Base-by-base conservation (phyloP, 2,329 filamentous ascomycete genomes). In the Penicillium sp. region DNA sequence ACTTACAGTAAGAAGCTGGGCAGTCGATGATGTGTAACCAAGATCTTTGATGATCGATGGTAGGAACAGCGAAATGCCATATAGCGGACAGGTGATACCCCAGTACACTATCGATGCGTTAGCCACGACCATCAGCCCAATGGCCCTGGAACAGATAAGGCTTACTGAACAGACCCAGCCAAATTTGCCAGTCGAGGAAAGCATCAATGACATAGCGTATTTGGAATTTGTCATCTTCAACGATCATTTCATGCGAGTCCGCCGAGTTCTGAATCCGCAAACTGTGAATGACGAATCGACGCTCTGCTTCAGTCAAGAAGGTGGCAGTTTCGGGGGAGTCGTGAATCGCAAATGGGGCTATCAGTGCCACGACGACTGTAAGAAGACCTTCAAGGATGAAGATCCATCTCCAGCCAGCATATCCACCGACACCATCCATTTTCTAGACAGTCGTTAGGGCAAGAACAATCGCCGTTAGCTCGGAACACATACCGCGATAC, bases 381-480 rank as follows among this genome's bases (percentile, higher is more conserved):
- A 74, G 60, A 0, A 78, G 59, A 2, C 76, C 76, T 55, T 79
- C 76, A 11, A 77, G 58, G 33, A 77, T 76, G 50, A 77, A 76
- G 39, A 77, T 75, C 76, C 75, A 77, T 41, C 75, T 64, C 76
- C 76, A 78, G 37, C 74, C 75, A 13, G 65, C 65, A 39, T 71
- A 72, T 6, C 72, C 72, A 3, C 69, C 72, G 4, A 76, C 66
- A 1, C 77, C 77, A 41, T 77, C 72, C 74, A 80, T 78, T 62
- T 75, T 72, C 61, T 70, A 42, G 8, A 16, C 2, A 40, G 3
- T 18, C 3, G 36, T 42, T 34, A 11, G 13, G 10, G 12, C 7
- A 7, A 34, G 40, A 43, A 22, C 10, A 11, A 22, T 2, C 38
- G 61, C 65, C 8, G 63, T 9, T 43, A 41, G 4, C 62, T 62